These are phyloP conservation scores for Lentinula raphanica DNA, from an alignment of 768 basidiomycete genomes.

Conservation along the genomic window DNA sequence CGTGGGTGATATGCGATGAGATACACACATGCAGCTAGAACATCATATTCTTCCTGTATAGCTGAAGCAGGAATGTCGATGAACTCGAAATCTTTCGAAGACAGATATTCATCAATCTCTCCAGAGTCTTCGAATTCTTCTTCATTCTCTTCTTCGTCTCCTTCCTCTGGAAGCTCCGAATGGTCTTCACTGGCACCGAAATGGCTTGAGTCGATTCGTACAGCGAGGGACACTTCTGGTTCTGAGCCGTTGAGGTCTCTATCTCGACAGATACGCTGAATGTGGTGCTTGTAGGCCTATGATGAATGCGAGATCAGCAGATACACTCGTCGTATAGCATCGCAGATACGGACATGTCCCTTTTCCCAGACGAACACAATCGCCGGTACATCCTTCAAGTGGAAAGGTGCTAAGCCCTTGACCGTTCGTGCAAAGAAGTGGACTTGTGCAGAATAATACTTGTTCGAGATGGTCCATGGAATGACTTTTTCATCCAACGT, in stretches of 20 bases:
- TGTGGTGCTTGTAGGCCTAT: conserved; percentile 56
- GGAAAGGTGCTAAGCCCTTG: conserved; percentile 34
- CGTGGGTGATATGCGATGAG: too few species aligned
- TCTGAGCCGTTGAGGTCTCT: conserved; percentile 42
- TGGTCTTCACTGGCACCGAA: not conserved
- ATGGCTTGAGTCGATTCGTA: conserved; percentile 38
- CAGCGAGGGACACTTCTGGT: conserved; percentile 69
- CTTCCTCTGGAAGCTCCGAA: not conserved
- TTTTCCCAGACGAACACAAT: conserved; percentile 66
- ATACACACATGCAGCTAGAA: not conserved
- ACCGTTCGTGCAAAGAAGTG: conserved; percentile 55
- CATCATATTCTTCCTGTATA: conserved; percentile 1
- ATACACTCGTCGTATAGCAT: conserved; percentile 4
- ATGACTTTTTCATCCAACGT: conserved; percentile 26
- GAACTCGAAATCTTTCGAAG: conserved; percentile 73
- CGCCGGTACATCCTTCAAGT: conserved; percentile 54
- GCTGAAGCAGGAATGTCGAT: conserved; percentile 38
- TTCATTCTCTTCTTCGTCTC: conserved; percentile 19
- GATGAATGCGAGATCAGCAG: conserved; percentile 5
- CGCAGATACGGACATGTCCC: conserved; percentile 50
- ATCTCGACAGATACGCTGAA: conserved; percentile 40
- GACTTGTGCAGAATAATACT: conserved; percentile 76
- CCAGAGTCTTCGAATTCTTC: conserved; percentile 40
- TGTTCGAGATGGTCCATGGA: conserved; percentile 75
- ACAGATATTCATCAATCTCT: conserved; percentile 61